Conservation (phyloP, 441 rosid genomes). For the Arabidopsis hybrid region DNA sequence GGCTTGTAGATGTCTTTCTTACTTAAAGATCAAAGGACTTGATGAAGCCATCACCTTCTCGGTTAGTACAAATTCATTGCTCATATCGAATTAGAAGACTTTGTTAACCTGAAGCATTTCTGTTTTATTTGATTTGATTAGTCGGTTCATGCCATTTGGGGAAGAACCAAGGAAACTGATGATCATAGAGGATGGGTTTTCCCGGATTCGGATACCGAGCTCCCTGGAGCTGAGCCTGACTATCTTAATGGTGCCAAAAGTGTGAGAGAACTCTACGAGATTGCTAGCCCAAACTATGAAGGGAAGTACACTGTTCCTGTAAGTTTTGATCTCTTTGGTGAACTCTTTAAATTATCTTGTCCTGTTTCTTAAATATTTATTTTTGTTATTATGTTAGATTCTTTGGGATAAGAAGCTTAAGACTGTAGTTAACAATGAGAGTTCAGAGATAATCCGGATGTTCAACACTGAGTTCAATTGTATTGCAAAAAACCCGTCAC, state of each 20-base stretch:
- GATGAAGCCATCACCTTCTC: slow-evolving; percentile 77
- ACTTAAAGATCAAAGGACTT: slow-evolving; percentile 84
- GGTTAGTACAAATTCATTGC: slow-evolving; percentile 50
- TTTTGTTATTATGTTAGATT: slow-evolving; percentile 50
- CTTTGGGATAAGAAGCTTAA: slow-evolving; percentile 96
- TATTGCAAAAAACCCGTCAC: slow-evolving; percentile 65
- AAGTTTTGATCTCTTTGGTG: slow-evolving; percentile 44
- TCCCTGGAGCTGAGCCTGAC: slow-evolving; percentile 80
- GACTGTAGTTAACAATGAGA: slow-evolving; percentile 48
- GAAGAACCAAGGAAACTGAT: slow-evolving; percentile 79
- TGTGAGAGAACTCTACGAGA: slow-evolving; percentile 76
- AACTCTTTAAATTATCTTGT: slow-evolving; percentile 17
- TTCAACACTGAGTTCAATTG: slow-evolving; percentile 75
- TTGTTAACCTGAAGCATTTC: slow-evolving; percentile 1
- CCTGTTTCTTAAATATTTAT: not conserved
- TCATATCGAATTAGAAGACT: slow-evolving; percentile 3
- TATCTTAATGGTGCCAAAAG: slow-evolving; percentile 71
- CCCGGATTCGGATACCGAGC: slow-evolving; percentile 66
- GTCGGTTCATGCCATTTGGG: slow-evolving; percentile 89
- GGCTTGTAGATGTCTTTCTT: slow-evolving; percentile 91
- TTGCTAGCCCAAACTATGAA: slow-evolving; percentile 69
- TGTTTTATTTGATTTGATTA: slow-evolving; percentile 40
- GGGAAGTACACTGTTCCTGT: slow-evolving; percentile 95
- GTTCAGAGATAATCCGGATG: slow-evolving; percentile 30
- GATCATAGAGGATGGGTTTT: slow-evolving; percentile 97